Evolutionary conservation across 352 stramenopile genomes (phyloP), one percentile per base, ranked within the genome.

Genomic region (Pythium sukuiense): DNA sequence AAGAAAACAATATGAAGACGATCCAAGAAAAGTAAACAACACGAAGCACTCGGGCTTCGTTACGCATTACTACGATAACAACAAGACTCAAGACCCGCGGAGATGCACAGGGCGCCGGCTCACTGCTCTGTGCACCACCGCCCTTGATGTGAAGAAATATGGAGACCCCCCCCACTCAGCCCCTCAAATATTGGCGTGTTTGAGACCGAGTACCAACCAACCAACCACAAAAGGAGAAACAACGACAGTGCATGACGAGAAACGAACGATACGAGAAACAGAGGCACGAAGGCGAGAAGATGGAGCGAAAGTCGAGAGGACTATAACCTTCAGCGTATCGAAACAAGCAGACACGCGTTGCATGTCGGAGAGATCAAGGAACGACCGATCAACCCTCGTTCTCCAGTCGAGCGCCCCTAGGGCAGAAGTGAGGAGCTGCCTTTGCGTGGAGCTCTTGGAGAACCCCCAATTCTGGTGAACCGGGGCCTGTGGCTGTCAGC

Each of bases 171-270:
- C 20, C 45, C 45, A 52, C 43, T 55, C 39, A 39, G 18, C 37
- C 37, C 37, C 39, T 62, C 56, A 62, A 55, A 62, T 62, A 62
- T 62, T 62, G 56, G 56, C 56, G 56, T 62, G 56, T 62, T 62
- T 62, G 56, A 62, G 9, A 43, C 37, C 37, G 37, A 43, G 37
- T 43, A n/a, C 56, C 24, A 61, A 30, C 27, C 35, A 52, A 5
- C 37, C 37, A 41, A 52, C 35, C 35, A 32, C 55, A 61, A 61
- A 50, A 49, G 55, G 49, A 35, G n/a, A 18, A 59, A 49, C n/a
- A 29, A 49, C 13, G 18, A 27, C 52, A 45, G n/a, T 20, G 52
- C 35, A 56, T 35, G 39, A 59, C 53, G 53, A 18, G 14, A 33
- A 59, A 18, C 53, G 14, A 52, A 52, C 20, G 45, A 52, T 52